phyloP scores from a whole-genome alignment of 148 eudicot genomes.

The Camellia lanceoleosa region DNA sequence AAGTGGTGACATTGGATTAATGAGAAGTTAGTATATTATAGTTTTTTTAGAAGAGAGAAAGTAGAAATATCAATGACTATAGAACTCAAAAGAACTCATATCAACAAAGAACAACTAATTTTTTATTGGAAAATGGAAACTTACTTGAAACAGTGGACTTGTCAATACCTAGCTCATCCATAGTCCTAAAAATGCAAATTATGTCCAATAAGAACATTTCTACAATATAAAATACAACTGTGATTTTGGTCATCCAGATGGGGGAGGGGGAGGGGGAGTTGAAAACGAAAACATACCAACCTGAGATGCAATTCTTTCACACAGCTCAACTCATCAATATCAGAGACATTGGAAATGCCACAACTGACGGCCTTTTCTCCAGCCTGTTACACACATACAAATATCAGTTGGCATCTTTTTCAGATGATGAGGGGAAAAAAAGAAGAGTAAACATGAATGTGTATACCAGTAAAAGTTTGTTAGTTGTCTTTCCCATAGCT shows the following conservation, averaged over 20 bases:
- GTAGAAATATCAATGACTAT: background rate
- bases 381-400: constrained; percentile 47
- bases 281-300: constrained; percentile 24
- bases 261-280: background rate
- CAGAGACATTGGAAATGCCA: constrained; percentile 68
- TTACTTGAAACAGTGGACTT: constrained; percentile 60
- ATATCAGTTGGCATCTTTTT: constrained; percentile 10
- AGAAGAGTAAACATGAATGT: background rate
- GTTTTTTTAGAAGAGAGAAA: background rate
- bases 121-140: background rate
- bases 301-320: constrained; percentile 76
- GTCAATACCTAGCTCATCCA: constrained; percentile 69
- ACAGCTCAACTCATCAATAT: constrained; percentile 56
- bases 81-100: background rate
- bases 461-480: constrained; percentile 67
- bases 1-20: background rate
- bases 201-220: constrained; percentile 8
- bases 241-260: background rate
- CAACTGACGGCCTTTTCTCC: constrained; percentile 91
- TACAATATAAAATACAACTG: background rate
- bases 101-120: background rate
- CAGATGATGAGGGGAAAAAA: background rate
- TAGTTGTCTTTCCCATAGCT: constrained; percentile 98
- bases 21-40: background rate
- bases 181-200: constrained; percentile 41